phyloP scores from a whole-genome alignment of 805 yeast species.

The Monosporozyma aerobia region DNA sequence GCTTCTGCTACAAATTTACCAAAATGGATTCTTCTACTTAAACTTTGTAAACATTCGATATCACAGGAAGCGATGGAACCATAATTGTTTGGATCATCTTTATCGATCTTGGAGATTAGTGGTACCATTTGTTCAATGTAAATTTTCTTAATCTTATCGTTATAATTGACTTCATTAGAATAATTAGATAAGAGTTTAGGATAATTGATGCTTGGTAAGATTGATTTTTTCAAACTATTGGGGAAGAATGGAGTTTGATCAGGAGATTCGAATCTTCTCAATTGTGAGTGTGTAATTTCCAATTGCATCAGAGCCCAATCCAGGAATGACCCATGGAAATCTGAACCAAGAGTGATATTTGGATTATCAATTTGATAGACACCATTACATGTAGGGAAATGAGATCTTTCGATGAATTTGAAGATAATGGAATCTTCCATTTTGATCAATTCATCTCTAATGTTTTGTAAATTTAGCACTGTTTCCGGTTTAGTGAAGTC shows the following conservation, averaged over 20 bases:
- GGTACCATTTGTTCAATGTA: slow-evolving; percentile 76
- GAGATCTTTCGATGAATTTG: slow-evolving; percentile 86
- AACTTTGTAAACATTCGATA: slow-evolving; percentile 76
- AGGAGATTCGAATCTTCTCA: slow-evolving; percentile 87
- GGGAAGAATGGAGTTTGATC: slow-evolving; percentile 91
- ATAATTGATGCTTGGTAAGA: slow-evolving; percentile 69
- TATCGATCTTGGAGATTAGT: slow-evolving; percentile 49
- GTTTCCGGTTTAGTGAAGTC: slow-evolving; percentile 78
- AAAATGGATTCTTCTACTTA: slow-evolving; percentile 89
- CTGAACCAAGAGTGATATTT: slow-evolving; percentile 42
- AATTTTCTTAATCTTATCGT: slow-evolving; percentile 52
- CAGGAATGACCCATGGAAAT: slow-evolving; percentile 70
- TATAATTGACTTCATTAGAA: slow-evolving; percentile 67
- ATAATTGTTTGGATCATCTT: slow-evolving; percentile 75
- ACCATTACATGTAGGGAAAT: slow-evolving; percentile 65
- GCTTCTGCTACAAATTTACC: slow-evolving; percentile 98
- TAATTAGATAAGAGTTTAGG: slow-evolving; percentile 73
- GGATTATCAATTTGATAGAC: slow-evolving; percentile 48
- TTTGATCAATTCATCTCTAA: slow-evolving; percentile 73
- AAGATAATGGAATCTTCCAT: slow-evolving; percentile 97
- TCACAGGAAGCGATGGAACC: slow-evolving; percentile 85
- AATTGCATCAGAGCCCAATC: slow-evolving; percentile 77
- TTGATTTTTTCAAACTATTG: slow-evolving; percentile 48
- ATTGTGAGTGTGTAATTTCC: slow-evolving; percentile 68
- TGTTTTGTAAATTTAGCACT: slow-evolving; percentile 70